These are phyloP conservation scores for Phyllosticta capitalensis DNA, from an alignment of 2,329 filamentous ascomycete species.

Conservation along the genomic window DNA sequence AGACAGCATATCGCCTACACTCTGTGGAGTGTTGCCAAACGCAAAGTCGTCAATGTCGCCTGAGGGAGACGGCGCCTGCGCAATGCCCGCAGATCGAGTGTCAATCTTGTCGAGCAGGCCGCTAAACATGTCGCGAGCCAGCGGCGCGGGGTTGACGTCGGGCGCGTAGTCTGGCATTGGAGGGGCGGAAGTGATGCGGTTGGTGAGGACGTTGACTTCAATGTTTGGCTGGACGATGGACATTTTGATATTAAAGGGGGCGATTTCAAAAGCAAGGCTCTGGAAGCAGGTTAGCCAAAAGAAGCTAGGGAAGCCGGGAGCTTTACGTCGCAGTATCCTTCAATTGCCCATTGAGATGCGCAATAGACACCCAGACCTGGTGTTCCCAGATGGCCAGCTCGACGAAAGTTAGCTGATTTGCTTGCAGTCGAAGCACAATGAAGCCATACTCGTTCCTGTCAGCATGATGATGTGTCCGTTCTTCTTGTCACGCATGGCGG, in stretches of 20 bases:
- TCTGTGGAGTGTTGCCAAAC: constrained; percentile 13
- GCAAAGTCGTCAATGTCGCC: background rate
- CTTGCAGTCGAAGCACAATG: constrained; percentile 24
- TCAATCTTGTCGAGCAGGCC: constrained; percentile 70
- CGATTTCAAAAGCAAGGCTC: constrained; percentile 84
- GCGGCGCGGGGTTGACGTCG: constrained; percentile 64
- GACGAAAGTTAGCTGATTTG: background rate
- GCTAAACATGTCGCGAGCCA: constrained; percentile 72
- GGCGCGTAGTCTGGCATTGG: constrained; percentile 61
- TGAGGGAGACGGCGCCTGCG: constrained; percentile 7
- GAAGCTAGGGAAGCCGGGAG: background rate
- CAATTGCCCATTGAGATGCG: constrained; percentile 86
- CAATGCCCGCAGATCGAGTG: constrained; percentile 18
- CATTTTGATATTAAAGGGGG: constrained; percentile 93
- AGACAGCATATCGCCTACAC: constrained; percentile 36
- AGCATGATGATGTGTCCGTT: constrained; percentile 86
- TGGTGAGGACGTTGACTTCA: constrained; percentile 80
- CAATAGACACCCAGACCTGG: constrained; percentile 87
- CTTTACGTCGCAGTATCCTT: constrained; percentile 80
- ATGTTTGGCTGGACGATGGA: constrained; percentile 94
- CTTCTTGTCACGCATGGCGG: constrained; percentile 66
- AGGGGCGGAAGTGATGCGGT: constrained; percentile 76
- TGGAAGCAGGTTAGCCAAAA: constrained; percentile 17
- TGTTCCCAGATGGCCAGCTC: constrained; percentile 74
- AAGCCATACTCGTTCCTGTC: constrained; percentile 58